Conservation (phyloP, 306 rosid genomes). For the Arachis stenosperma region DNA sequence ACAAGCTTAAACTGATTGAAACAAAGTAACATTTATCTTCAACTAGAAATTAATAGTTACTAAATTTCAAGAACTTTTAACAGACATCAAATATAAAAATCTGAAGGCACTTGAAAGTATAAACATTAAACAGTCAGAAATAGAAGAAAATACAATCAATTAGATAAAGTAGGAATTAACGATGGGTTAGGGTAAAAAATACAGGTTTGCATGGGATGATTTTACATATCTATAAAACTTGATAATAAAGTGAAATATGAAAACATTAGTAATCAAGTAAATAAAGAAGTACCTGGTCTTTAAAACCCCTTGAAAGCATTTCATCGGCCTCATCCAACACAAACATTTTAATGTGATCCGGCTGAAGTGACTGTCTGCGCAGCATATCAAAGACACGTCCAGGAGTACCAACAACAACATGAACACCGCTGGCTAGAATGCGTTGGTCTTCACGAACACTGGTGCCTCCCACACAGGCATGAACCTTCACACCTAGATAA, state of each 20-base stretch:
- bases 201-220: not conserved
- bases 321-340: slow-evolving; percentile 91
- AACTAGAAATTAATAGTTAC: not conserved
- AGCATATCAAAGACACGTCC: slow-evolving; percentile 88
- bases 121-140: not conserved
- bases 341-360: slow-evolving; percentile 73
- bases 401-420: slow-evolving; percentile 86
- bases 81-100: not conserved
- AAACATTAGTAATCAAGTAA: not conserved
- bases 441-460: slow-evolving; percentile 85
- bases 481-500: slow-evolving; percentile 79
- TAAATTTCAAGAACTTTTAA: slow-evolving; percentile 14
- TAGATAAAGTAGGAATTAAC: not conserved
- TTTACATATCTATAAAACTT: not conserved
- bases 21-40: not conserved
- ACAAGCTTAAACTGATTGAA: not conserved
- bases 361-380: slow-evolving; percentile 72
- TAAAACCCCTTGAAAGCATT: slow-evolving; percentile 84
- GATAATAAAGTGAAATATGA: slow-evolving; percentile 1
- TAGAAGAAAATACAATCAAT: not conserved
- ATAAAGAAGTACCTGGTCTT: slow-evolving; percentile 65
- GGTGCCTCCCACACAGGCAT: slow-evolving; percentile 86
- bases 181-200: no score
- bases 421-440: slow-evolving; percentile 70
- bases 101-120: not conserved